phyloP scores from a whole-genome alignment of 192 early-diverging fungal genomes.

The Gamsiella multidivaricata region DNA sequence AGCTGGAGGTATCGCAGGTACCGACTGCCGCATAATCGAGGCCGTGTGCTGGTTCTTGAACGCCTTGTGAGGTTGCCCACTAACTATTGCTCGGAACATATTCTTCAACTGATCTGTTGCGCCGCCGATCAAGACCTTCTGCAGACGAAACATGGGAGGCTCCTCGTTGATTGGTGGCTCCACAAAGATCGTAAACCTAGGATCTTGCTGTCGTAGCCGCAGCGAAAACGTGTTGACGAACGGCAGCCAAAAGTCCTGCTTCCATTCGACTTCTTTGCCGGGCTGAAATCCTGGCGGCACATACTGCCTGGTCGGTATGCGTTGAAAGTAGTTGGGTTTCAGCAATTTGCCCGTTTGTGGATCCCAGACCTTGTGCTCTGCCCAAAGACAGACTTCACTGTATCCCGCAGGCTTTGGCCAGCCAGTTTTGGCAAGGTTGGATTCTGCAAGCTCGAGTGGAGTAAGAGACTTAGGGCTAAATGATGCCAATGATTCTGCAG shows the following conservation, averaged over 20 bases:
- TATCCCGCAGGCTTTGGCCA: slow-evolving; percentile 58
- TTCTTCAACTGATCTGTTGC: slow-evolving; percentile 61
- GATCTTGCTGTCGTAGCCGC: slow-evolving; percentile 55
- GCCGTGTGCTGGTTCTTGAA: slow-evolving; percentile 43
- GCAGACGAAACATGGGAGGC: slow-evolving; percentile 54
- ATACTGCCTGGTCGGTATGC: slow-evolving; percentile 40
- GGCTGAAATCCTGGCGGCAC: slow-evolving; percentile 31
- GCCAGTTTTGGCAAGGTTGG: slow-evolving; percentile 40
- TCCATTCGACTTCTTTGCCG: slow-evolving; percentile 46
- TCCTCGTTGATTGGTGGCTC: slow-evolving; percentile 62
- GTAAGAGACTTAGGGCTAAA: not conserved
- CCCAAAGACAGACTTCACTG: slow-evolving; percentile 62
- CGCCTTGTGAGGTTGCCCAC: slow-evolving; percentile 51
- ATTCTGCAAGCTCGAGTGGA: slow-evolving; percentile 33
- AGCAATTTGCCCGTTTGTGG: slow-evolving; percentile 27
- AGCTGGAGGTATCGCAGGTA: not conserved
- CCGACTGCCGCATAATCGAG: not conserved
- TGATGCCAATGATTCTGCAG: too few relatives aligned
- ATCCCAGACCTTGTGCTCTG: slow-evolving; percentile 63
- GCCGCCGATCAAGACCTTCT: slow-evolving; percentile 54
- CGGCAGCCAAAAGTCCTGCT: slow-evolving; percentile 58
- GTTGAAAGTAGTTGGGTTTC: slow-evolving; percentile 59
- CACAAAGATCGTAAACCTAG: slow-evolving; percentile 59
- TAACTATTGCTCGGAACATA: slow-evolving; percentile 58
- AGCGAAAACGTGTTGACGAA: slow-evolving; percentile 56